These are phyloP conservation scores for Xylaria sp. DNA, from an alignment of 2,329 filamentous ascomycete species.

Conservation along the genomic window DNA sequence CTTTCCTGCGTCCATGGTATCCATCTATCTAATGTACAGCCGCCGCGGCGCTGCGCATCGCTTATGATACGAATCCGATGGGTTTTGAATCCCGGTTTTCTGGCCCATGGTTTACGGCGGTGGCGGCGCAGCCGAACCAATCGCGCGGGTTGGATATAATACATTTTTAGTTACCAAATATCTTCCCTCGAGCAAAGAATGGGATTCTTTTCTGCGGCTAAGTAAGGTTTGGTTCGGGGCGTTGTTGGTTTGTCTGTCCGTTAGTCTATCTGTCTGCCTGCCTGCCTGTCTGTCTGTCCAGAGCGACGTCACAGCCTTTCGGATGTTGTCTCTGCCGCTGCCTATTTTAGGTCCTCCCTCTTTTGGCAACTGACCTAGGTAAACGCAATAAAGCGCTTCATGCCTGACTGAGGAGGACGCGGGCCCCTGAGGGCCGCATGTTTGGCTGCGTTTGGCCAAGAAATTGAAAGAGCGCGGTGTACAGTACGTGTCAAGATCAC, in stretches of 20 bases:
- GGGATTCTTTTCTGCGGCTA: constrained; percentile 12
- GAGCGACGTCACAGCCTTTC: constrained; percentile 10
- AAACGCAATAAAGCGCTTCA: neutral
- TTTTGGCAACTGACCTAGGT: constrained; percentile 5
- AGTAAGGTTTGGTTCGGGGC: neutral
- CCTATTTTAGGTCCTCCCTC: neutral
- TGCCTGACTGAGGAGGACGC: neutral
- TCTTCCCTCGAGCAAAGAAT: too few species aligned
- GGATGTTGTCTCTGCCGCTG: constrained; percentile 14
- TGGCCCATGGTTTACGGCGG: constrained; percentile 13
- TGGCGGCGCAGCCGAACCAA: constrained; percentile 33
- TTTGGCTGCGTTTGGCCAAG: neutral
- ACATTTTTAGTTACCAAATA: neutral
- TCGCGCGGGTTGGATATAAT: constrained; percentile 6
- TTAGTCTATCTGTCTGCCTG: neutral
- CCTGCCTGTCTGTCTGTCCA: neutral
- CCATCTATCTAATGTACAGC: neutral
- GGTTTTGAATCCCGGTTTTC: constrained; percentile 20
- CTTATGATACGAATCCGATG: constrained; percentile 8
- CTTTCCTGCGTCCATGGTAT: neutral
- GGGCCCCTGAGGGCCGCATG: constrained; percentile 8
- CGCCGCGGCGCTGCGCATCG: constrained; percentile 2
- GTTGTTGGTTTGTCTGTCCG: neutral
- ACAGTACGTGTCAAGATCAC: neutral
- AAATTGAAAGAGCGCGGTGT: neutral